Conservation (phyloP, 2,329 filamentous ascomycete genomes). For the Aspergillus ruber region DNA sequence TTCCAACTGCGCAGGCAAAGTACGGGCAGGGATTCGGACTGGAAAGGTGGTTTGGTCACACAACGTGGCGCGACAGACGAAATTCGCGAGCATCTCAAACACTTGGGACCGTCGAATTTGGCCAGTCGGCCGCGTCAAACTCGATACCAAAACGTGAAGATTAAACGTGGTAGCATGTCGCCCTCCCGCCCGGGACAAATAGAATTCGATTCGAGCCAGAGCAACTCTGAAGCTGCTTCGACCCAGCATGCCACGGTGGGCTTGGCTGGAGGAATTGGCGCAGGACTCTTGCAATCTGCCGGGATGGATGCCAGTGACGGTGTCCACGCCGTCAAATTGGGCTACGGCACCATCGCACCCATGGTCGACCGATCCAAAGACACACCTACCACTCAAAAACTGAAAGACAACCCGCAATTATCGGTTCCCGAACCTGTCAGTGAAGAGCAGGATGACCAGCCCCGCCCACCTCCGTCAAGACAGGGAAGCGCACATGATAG, state of each 20-base stretch:
- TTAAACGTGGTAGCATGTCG: constrained; percentile 50
- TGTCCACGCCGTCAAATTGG: constrained; percentile 53
- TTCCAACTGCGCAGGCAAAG: constrained; percentile 35
- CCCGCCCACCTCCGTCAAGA: constrained; percentile 14
- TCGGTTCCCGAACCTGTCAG: constrained; percentile 26
- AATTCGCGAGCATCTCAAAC: constrained; percentile 54
- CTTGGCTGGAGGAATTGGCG: constrained; percentile 48
- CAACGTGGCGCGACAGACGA: constrained; percentile 50
- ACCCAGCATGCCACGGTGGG: constrained; percentile 25
- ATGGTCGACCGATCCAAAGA: constrained; percentile 19
- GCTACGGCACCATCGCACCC: constrained; percentile 45
- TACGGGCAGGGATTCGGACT: constrained; percentile 20
- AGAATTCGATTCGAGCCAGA: constrained; percentile 33
- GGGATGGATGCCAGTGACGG: constrained; percentile 59
- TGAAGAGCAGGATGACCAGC: constrained; percentile 24
- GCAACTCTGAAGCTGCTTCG: constrained; percentile 32
- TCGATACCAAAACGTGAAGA: constrained; percentile 58
- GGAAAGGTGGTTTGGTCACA: constrained; percentile 29
- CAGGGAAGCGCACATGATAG: constrained; percentile 19
- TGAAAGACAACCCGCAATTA: constrained; percentile 15
- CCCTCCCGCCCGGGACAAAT: constrained; percentile 30
- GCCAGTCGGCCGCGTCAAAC: constrained; percentile 56
- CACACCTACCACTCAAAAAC: constrained; percentile 14
- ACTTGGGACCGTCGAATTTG: constrained; percentile 58
- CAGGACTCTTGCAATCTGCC: constrained; percentile 48